Evolutionary conservation across 2,329 filamentous ascomycete genomes (phyloP).

Genomic region (Venturia carpophila): DNA sequence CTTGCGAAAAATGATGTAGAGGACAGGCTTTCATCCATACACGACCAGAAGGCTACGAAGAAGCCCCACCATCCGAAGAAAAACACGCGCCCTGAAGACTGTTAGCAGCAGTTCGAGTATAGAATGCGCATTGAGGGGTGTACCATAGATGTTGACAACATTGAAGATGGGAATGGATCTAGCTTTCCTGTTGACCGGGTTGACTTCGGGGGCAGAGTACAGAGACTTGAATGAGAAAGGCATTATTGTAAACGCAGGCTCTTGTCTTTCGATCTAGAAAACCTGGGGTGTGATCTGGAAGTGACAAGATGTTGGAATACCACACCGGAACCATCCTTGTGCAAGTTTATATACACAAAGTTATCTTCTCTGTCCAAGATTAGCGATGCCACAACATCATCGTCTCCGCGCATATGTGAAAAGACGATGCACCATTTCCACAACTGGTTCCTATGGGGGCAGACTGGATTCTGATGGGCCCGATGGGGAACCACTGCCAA

Average conservation of each 20-base stretch:
- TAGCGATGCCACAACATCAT: background rate
- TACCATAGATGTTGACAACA: slow-evolving; percentile 66
- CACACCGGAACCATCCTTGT: background rate
- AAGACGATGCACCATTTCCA: slow-evolving; percentile 4
- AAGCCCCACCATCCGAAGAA: slow-evolving; percentile 86
- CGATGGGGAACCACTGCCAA: background rate
- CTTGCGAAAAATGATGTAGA: background rate
- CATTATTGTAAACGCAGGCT: background rate
- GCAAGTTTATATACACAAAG: background rate
- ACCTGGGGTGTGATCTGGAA: background rate
- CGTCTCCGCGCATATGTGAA: slow-evolving; percentile 1
- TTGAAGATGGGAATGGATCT: slow-evolving; percentile 73
- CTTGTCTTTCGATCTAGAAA: background rate
- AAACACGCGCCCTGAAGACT: slow-evolving; percentile 55
- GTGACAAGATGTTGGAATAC: no score
- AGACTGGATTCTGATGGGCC: background rate
- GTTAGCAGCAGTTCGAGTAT: background rate
- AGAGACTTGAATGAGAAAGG: slow-evolving; percentile 21
- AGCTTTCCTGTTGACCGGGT: slow-evolving; percentile 78
- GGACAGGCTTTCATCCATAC: slow-evolving; percentile 26
- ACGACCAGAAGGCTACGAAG: slow-evolving; percentile 78
- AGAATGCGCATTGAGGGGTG: no score
- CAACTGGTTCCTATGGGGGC: no score
- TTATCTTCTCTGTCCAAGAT: background rate
- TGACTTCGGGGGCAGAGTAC: slow-evolving; percentile 60